Conservation (phyloP, 306 rosid genomes). For the Dalbergia cultrata region DNA sequence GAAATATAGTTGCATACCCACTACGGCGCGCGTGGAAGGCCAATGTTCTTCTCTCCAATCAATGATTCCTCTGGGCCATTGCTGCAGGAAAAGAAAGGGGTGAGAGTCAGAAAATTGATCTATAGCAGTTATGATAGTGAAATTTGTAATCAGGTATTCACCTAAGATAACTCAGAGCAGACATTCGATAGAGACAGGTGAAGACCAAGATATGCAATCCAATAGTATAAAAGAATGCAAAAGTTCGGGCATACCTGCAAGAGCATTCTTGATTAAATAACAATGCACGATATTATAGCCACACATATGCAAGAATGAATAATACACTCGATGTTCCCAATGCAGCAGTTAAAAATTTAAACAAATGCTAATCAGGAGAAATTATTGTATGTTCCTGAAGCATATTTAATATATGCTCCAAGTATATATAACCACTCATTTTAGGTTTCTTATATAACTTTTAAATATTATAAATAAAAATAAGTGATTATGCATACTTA, state of each 20-base stretch:
- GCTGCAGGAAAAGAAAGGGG: conserved; percentile 55
- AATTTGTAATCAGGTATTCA: conserved; percentile 39
- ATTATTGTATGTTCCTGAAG: too few relatives aligned
- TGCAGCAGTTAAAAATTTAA: background rate
- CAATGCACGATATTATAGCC: conserved; percentile 15
- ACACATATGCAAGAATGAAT: conserved; percentile 12
- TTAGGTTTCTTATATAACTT: too few relatives aligned
- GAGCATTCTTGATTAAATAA: conserved; percentile 25
- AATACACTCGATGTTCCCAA: conserved; percentile 12
- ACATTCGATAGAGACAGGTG: conserved; percentile 96
- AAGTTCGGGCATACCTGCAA: conserved; percentile 92
- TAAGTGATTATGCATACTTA: too few relatives aligned
- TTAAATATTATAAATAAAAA: too few relatives aligned
- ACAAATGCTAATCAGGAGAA: conserved; percentile 14
- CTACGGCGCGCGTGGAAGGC: conserved; percentile 71
- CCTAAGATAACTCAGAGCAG: conserved; percentile 94
- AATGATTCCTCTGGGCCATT: conserved; percentile 74
- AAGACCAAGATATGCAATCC: conserved; percentile 92
- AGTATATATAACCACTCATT: too few relatives aligned
- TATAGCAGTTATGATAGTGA: background rate
- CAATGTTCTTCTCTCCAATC: conserved; percentile 57
- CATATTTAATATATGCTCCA: too few relatives aligned
- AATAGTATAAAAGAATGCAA: conserved; percentile 95
- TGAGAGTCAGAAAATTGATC: conserved; percentile 26
- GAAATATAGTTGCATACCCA: conserved; percentile 36